Base-by-base conservation (phyloP, 228 moss, liverwort and hornwort species). In the Sphagnum fallax region DNA sequence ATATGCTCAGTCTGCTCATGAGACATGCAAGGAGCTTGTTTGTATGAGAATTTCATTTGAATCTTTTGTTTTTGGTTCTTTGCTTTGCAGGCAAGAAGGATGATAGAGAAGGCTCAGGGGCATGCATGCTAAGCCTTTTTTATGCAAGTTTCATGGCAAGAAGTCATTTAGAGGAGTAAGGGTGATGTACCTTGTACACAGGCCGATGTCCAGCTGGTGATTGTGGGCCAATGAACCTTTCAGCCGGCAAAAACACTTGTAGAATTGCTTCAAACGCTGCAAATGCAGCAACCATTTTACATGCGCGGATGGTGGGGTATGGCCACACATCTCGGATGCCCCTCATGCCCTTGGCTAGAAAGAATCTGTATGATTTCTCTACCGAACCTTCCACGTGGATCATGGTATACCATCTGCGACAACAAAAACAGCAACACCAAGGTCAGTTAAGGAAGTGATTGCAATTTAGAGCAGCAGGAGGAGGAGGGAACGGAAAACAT, bases 161-260 rank as follows among this genome's bases (percentile, higher is more conserved):
- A 60, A 60, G 15, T 15, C 59, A 60, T 60, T 60, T 1, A 11
- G 11, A 15, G 11, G 15, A 11, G 11, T 15, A 11, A 60, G 15
- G 11, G 59, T 11, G 59, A 32, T 32, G 32, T 16, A 85, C 88
- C 83, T 78, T 88, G 79, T 88, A 90, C 47, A 87, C 65, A 61
- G 90, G 88, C 52, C 90, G 85, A 74, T 90, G 87, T 79, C 90
- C 90, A 66, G 81, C 78, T 51, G 87, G 87, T 58, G 83, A 83
- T 14, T 80, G 80, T 65, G 87, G 87, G 63, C 87, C 87, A 76
- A 83, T 72, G 81, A 78, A 80, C 48, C 78, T 76, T 74, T 87
- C 87, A 70, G 83, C 87, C 51, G 87, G 87, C 69, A 87, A 66
- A 60, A 83, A 65, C 47, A 81, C 57, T 63, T 62, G 78, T 63